phyloP scores from a whole-genome alignment of 2,329 filamentous ascomycete species.

The Fusarium virguliforme region DNA sequence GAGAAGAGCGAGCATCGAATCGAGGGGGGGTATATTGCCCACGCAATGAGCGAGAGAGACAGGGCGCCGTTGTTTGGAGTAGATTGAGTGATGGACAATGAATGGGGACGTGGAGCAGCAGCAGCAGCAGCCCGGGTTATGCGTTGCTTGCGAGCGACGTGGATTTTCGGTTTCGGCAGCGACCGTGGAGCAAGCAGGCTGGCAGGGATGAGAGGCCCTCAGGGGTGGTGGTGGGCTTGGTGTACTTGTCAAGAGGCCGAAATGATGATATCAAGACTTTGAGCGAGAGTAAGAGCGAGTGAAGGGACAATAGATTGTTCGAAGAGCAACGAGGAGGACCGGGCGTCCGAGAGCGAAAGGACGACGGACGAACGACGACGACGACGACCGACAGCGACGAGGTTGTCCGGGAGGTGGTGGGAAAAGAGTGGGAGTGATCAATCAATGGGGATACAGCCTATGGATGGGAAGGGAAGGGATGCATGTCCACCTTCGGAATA shows the following conservation, averaged over 20 bases:
- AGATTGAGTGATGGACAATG: slow-evolving; percentile 42
- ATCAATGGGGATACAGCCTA: slow-evolving; percentile 6
- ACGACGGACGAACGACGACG: slow-evolving; percentile 29
- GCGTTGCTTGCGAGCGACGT: slow-evolving; percentile 35
- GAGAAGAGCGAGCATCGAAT: slow-evolving; percentile 42
- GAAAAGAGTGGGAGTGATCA: slow-evolving; percentile 30
- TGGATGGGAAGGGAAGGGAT: background rate
- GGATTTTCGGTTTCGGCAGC: slow-evolving; percentile 41
- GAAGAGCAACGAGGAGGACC: slow-evolving; percentile 23
- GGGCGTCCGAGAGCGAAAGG: slow-evolving; percentile 18
- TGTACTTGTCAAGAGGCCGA: slow-evolving; percentile 13
- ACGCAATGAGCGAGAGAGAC: slow-evolving; percentile 35
- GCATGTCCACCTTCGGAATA: slow-evolving; percentile 19
- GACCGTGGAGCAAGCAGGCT: slow-evolving; percentile 28
- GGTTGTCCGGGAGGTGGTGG: slow-evolving; percentile 27
- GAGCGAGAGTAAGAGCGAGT: slow-evolving; percentile 36
- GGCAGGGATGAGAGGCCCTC: slow-evolving; percentile 21
- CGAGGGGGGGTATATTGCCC: slow-evolving; percentile 32
- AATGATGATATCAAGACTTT: slow-evolving; percentile 15
- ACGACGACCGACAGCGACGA: slow-evolving; percentile 25
- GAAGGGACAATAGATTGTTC: slow-evolving; percentile 9
- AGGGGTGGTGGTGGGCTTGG: too few species aligned
- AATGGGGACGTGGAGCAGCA: slow-evolving; percentile 39
- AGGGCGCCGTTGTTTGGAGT: slow-evolving; percentile 48
- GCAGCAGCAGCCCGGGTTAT: slow-evolving; percentile 18